Evolutionary conservation across 768 basidiomycete genomes (phyloP).

Genomic region (Termitomyces sp.): DNA sequence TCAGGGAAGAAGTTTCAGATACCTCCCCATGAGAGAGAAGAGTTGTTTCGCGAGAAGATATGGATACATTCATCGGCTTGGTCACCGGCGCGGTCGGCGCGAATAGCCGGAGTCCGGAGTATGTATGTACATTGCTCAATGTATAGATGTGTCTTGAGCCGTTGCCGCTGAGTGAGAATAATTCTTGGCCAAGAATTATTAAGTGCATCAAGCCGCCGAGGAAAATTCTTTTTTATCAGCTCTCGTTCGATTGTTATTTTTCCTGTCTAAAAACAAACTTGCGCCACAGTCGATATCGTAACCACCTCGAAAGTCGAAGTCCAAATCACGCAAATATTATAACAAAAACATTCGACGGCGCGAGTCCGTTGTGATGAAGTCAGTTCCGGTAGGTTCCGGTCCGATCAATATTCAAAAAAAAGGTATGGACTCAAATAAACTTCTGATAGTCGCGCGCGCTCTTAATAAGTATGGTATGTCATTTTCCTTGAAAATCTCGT

Average conservation of each 20-base stretch:
- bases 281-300: not conserved
- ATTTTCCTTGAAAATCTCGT: not conserved
- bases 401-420: not conserved
- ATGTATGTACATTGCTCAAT: too few species aligned
- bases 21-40: not conserved
- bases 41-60: not conserved
- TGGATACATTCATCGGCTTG: too few species aligned
- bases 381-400: not conserved
- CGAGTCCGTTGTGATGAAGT: not conserved
- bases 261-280: not conserved
- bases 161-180: not conserved
- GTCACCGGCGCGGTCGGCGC: not conserved
- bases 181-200: not conserved
- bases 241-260: not conserved
- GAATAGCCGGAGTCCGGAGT: too few species aligned
- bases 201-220: not conserved
- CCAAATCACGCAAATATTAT: not conserved
- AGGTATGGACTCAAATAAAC: not conserved
- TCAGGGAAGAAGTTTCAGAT: not conserved
- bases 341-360: too few species aligned
- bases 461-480: not conserved
- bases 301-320: not conserved
- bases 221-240: not conserved
- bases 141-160: not conserved
- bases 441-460: too few species aligned